Evolutionary conservation across 805 yeast species (phyloP), one percentile per base, ranked within the genome.

Genomic region (Scheffersomyces coipomensis): DNA sequence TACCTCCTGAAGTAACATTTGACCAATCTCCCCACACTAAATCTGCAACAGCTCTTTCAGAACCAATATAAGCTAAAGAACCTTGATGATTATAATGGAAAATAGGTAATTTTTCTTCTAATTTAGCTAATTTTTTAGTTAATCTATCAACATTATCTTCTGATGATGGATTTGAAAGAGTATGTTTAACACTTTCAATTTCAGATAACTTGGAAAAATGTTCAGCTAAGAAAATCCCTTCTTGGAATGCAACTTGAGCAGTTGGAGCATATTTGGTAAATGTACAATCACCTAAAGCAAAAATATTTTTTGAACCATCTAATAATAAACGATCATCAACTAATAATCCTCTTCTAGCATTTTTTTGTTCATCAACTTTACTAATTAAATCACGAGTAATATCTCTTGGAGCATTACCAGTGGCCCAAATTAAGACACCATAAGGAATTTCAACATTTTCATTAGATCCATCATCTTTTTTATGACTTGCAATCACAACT

Each of bases 211-310:
- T 82, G 59, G 78, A 76, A 63, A 90, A 84, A 49, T 81, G 79
- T 24, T 72, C 68, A 40, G 90, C 93, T 50, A 90, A 76, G 67
- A 78, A 90, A 41, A 75, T 72, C 62, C 97, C 97, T 68, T 90
- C 88, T 73, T 90, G 97, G 68, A 88, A 81, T 30, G 98, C 98
- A 40, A 89, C 97, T 75, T 90, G 97, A 19, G 97, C 98, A 46
- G 98, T 90, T 52, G 97, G 97, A 31, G 96, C 93, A 52, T 80
- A 81, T 60, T 87, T 87, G 47, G 93, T 86, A 63, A 85, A 81
- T 27, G 97, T 87, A 71, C 97, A 90, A 71, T 90, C 98, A 62
- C 98, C 98, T 42, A 90, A 68, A 35, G 96, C 97, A 65, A 75
- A 91, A 51, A 91, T 81, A 55, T 86, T 86, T 52, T 75, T 75